Base-by-base conservation (phyloP, 2,329 filamentous ascomycete species). In the Cladosporium velox region DNA sequence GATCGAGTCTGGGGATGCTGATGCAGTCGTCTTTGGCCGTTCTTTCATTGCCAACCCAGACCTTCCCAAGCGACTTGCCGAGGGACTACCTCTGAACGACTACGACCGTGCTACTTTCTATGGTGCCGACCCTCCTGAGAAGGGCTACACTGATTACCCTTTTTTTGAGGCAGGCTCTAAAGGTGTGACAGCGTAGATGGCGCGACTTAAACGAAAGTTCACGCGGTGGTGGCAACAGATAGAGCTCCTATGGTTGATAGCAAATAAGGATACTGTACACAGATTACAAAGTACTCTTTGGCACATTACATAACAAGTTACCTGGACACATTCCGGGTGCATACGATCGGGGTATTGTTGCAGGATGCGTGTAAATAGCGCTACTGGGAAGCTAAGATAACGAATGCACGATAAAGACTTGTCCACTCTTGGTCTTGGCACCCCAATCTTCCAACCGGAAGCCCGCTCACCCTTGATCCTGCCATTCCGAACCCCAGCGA, bases 11-110 rank as follows among this genome's bases (percentile, higher is more conserved):
- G 76, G 82, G 65, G 77, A 81, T 66, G 73, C 74, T 38, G 78
- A 81, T 38, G 75, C 75, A 11, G 76, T 82, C n/a, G 79, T 80
- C 1, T 82, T 84, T 68, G 82, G 83, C 4, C 71, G 82, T n/a
- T 78, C 77, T 65, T 84, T 82, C 68, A 82, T 83, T 64, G 76
- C 78, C 24, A 84, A 79, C 26, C 82, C 82, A 2, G 82, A 84
- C 69, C 72, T 84, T 15, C 77, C 79, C 1, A 82, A 77, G 65
- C 73, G 80, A 51, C 55, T 84, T 38, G 67, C 76, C 65, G 74
- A 81, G 59, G 78, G 79, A 1, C 75, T 83, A 24, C 83, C 30
- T 75, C 69, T 26, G 47, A 69, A 69, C 60, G 67, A 74, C 44
- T 83, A 83, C 66, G 72, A 83, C 67, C 72, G 81, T 6, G 71